Evolutionary conservation across 2,329 filamentous ascomycete genomes (phyloP).

Genomic region (Lasiodiplodia citricola): DNA sequence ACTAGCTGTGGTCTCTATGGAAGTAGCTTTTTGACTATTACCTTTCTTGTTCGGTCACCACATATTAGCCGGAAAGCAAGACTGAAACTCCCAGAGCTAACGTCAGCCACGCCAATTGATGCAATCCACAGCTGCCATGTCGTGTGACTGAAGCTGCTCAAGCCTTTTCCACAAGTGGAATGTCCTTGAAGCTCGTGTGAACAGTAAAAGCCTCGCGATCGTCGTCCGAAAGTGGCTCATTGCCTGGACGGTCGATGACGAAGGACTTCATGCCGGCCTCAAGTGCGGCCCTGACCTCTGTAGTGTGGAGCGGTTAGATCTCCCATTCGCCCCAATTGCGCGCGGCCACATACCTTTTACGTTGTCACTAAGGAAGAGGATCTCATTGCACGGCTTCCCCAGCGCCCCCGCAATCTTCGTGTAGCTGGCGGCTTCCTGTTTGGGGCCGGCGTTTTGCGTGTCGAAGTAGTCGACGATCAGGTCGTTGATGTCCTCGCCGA

Average conservation of each 20-base stretch:
- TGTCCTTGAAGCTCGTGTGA: conserved; percentile 25
- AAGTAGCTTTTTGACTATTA: not conserved
- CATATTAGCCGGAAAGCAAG: not conserved
- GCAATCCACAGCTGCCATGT: not conserved
- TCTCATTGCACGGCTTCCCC: conserved; percentile 56
- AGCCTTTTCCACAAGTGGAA: conserved; percentile 14
- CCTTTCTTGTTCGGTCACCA: not conserved
- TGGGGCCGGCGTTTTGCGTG: conserved; percentile 78
- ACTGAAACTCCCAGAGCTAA: not conserved
- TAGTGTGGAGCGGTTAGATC: conserved; percentile 31
- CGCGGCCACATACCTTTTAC: conserved; percentile 55
- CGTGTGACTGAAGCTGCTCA: conserved; percentile 16
- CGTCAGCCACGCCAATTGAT: not conserved
- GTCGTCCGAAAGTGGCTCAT: conserved; percentile 60
- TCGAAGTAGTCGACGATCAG: conserved; percentile 63
- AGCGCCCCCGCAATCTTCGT: conserved; percentile 63
- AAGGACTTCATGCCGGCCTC: conserved; percentile 50
- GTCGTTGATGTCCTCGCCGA: conserved; percentile 44
- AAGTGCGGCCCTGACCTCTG: conserved; percentile 53
- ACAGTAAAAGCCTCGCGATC: conserved; percentile 24
- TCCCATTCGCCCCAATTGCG: conserved; percentile 24
- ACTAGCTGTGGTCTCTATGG: not conserved
- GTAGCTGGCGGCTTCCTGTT: conserved; percentile 72
- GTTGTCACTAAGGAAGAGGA: conserved; percentile 85
- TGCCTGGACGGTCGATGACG: conserved; percentile 68